phyloP scores from a whole-genome alignment of 176 grass and related monocot genomes.

The Eragrostis curvula region DNA sequence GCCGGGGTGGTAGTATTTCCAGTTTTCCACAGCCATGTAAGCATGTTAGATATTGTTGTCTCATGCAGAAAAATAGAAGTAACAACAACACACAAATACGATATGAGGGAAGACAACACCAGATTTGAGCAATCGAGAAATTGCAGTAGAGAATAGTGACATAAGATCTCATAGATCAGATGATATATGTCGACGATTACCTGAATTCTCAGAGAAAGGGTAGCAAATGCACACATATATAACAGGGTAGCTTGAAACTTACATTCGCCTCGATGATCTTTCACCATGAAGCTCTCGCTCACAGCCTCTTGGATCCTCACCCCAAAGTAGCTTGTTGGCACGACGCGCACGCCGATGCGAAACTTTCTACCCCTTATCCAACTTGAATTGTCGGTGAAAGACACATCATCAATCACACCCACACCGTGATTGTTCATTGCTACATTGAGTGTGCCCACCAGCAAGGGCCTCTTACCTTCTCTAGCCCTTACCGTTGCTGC shows the following conservation, averaged over 20 bases:
- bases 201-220: not conserved
- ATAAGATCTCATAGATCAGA: not conserved
- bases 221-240: not conserved
- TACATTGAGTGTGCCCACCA: constrained; percentile 41
- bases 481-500: constrained; percentile 47
- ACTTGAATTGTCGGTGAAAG: constrained; percentile 82
- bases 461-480: constrained; percentile 57
- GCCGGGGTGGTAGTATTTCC: too few relatives aligned
- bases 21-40: too few relatives aligned
- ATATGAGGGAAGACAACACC: not conserved
- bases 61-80: not conserved
- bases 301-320: constrained; percentile 62
- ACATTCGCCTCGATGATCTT: constrained; percentile 86
- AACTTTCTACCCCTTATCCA: constrained; percentile 67
- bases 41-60: too few relatives aligned
- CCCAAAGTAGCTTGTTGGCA: not conserved
- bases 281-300: constrained; percentile 64
- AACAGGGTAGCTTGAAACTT: constrained; percentile 3
- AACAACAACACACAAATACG: not conserved
- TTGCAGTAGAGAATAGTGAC: not conserved
- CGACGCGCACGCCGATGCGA: constrained; percentile 56
- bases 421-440: constrained; percentile 45
- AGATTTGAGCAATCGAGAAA: not conserved
- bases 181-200: not conserved
- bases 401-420: constrained; percentile 43